A percentile compares a stretch with the other conserved stretches of the same genome.
These are phyloP conservation scores for Coprinopsis marcescibilis DNA, from an alignment of 768 basidiomycete species.

Conservation along the genomic window DNA sequence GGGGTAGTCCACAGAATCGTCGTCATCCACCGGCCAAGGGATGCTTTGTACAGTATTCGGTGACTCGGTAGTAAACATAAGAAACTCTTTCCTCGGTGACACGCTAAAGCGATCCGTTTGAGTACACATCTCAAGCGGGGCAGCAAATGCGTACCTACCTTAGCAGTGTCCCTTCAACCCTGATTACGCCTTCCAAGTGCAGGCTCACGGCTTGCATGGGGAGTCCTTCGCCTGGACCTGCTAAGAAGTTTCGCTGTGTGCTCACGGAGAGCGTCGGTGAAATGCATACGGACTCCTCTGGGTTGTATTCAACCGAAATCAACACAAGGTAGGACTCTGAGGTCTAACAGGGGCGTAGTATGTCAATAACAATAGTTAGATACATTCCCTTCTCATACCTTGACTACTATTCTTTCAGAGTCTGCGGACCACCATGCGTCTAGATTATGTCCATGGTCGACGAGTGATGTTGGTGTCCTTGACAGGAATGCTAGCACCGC, in stretches of 20 bases:
- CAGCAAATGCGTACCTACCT: conserved; percentile 38
- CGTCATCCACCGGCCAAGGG: conserved; percentile 66
- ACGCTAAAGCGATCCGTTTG: conserved; percentile 40
- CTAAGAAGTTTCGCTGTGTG: conserved; percentile 63
- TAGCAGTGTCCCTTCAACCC: conserved; percentile 66
- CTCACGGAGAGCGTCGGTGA: conserved; percentile 45
- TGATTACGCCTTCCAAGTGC: conserved; percentile 77
- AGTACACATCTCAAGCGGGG: not conserved
- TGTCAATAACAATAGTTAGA: not conserved
- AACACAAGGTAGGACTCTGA: conserved; percentile 75
- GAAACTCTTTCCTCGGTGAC: conserved; percentile 63
- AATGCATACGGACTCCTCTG: conserved; percentile 51
- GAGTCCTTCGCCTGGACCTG: conserved; percentile 76
- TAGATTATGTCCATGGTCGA: conserved; percentile 79
- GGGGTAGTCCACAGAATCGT: conserved; percentile 25
- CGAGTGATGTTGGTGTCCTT: conserved; percentile 69
- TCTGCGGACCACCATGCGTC: conserved; percentile 80
- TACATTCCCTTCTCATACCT: conserved; percentile 40
- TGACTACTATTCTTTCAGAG: conserved; percentile 70
- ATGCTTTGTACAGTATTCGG: conserved; percentile 79
- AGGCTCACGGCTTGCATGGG: conserved; percentile 63
- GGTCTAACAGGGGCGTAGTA: conserved; percentile 52
- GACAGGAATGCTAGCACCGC: conserved; percentile 67
- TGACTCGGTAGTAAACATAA: conserved; percentile 67
- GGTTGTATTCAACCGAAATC: conserved; percentile 55